Evolutionary conservation across 345 rosid species (phyloP).

Genomic region (Eucalyptus curtisii): DNA sequence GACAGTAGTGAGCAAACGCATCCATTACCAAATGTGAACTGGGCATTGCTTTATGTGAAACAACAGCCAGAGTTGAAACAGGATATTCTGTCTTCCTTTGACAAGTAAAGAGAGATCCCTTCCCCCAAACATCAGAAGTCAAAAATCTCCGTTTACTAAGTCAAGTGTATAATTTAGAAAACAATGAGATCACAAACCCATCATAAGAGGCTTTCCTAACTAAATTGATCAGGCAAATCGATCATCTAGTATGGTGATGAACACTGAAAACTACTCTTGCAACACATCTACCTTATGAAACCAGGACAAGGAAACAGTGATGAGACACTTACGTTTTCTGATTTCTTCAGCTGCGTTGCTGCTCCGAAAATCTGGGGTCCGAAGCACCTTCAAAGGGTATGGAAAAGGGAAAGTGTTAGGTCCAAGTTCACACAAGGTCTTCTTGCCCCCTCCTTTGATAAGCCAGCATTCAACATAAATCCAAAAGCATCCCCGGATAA

Average conservation of each 20-base stretch:
- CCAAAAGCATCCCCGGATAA: not conserved
- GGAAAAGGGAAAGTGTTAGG: not conserved
- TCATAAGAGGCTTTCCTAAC: not conserved
- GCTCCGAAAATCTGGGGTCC: conserved; percentile 52
- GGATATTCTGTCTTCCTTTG: not conserved
- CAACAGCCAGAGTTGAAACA: not conserved
- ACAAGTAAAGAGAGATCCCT: not conserved
- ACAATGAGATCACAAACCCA: not conserved
- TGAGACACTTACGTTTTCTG: conserved; percentile 42
- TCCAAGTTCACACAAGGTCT: not conserved
- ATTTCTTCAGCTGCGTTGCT: conserved; percentile 60
- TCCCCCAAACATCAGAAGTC: not conserved
- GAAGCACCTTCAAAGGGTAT: conserved; percentile 37
- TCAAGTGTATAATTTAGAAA: not conserved
- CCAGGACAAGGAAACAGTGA: not conserved
- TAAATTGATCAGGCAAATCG: not conserved
- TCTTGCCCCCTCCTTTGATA: not conserved
- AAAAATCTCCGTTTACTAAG: not conserved
- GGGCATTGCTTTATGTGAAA: not conserved
- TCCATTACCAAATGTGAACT: not conserved
- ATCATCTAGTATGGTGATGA: not conserved
- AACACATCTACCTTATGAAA: not conserved
- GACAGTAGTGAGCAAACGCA: not conserved
- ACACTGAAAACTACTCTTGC: not conserved
- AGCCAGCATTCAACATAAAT: not conserved